Conservation (phyloP, 2,329 filamentous ascomycete species). For the Fusarium aywerte region DNA sequence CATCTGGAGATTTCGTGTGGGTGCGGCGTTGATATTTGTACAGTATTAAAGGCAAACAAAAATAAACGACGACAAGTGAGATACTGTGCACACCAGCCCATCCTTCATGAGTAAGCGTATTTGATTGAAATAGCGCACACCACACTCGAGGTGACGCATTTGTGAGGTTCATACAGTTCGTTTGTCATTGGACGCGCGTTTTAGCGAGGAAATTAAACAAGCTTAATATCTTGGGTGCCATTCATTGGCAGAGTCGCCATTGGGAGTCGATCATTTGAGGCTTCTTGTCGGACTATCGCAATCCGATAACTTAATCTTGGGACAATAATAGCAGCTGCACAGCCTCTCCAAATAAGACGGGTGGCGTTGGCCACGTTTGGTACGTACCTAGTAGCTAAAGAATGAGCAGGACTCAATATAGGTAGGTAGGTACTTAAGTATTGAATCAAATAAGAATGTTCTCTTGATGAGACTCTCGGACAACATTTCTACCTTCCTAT, state of each 20-base stretch:
- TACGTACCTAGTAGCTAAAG: slow-evolving; percentile 5
- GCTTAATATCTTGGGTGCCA: background rate
- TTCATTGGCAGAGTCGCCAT: slow-evolving; percentile 27
- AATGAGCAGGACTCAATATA: background rate
- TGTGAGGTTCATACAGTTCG: slow-evolving; percentile 24
- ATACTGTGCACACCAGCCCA: too few species aligned
- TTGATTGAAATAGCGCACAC: background rate
- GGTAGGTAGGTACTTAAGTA: too few species aligned
- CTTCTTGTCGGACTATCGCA: slow-evolving; percentile 16
- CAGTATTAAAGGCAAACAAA: too few species aligned
- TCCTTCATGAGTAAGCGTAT: background rate
- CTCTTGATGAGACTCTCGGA: background rate
- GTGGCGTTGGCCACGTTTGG: slow-evolving; percentile 35
- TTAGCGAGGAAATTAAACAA: background rate
- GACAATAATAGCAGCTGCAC: slow-evolving; percentile 38
- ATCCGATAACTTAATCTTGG: slow-evolving; percentile 8
- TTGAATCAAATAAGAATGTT: too few species aligned
- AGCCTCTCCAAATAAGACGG: slow-evolving; percentile 33
- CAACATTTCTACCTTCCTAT: background rate
- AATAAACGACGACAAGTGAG: slow-evolving; percentile 1
- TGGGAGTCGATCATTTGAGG: slow-evolving; percentile 9
- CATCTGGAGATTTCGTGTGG: slow-evolving; percentile 4
- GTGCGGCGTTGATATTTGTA: too few species aligned
- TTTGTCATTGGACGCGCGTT: slow-evolving; percentile 37
- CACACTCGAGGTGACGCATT: slow-evolving; percentile 25